Conservation (phyloP, 352 stramenopile genomes). For the Pythium chondricola region DNA sequence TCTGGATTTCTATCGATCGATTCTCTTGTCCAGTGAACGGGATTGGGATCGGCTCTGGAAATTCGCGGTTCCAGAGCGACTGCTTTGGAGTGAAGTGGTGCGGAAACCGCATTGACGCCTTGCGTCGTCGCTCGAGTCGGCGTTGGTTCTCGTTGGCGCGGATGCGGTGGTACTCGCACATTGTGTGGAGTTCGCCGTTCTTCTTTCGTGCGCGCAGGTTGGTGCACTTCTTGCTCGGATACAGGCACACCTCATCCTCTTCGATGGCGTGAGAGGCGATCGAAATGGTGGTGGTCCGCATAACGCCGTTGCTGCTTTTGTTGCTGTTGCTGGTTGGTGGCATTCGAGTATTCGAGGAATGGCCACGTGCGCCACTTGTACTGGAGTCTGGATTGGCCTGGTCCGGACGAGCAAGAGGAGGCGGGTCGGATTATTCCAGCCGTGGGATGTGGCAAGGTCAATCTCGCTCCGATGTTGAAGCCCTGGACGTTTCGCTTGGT, state of each 20-base stretch:
- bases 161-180: slow-evolving; percentile 81
- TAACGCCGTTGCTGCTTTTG: neutral
- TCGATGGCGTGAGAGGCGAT: neutral
- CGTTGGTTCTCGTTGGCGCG: slow-evolving; percentile 82
- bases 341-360: slow-evolving; percentile 16
- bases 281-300: neutral
- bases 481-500: neutral
- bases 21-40: neutral
- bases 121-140: slow-evolving; percentile 70
- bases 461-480: neutral
- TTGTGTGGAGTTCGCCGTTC: slow-evolving; percentile 77
- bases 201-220: slow-evolving; percentile 75
- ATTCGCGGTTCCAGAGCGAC: slow-evolving; percentile 17
- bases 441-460: neutral
- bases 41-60: slow-evolving; percentile 17
- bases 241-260: slow-evolving; percentile 47
- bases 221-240: slow-evolving; percentile 79
- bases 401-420: neutral
- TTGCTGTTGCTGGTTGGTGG: neutral
- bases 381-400: too few relatives aligned
- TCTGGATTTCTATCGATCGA: slow-evolving; percentile 2
- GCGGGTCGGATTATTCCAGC: neutral
- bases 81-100: slow-evolving; percentile 7
- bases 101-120: slow-evolving; percentile 19
- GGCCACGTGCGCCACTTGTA: neutral